A percentile compares a stretch with the other conserved stretches of the same genome.
These are phyloP conservation scores for Tetrapisispora phaffii DNA, from an alignment of 805 yeast species.

Conservation along the genomic window DNA sequence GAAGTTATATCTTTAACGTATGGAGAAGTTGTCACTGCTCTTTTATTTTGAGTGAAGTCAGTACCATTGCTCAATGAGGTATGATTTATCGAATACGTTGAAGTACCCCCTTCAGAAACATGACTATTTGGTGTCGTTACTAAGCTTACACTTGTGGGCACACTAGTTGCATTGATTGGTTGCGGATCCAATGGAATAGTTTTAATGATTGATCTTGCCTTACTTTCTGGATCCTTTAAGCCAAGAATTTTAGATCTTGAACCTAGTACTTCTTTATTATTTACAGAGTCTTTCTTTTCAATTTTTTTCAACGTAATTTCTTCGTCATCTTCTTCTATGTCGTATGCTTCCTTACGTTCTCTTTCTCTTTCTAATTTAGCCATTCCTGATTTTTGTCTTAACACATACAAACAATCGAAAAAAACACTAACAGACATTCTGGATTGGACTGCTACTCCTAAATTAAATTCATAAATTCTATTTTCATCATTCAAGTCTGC, in stretches of 20 bases:
- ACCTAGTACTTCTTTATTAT: slow-evolving; percentile 1
- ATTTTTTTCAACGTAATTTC: slow-evolving; percentile 13
- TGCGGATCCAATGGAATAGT: slow-evolving; percentile 79
- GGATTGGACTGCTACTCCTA: slow-evolving; percentile 53
- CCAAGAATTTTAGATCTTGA: slow-evolving; percentile 27
- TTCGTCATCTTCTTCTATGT: slow-evolving; percentile 29
- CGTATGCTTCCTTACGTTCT: slow-evolving; percentile 6
- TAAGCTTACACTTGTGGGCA: neutral
- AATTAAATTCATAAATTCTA: slow-evolving; percentile 23
- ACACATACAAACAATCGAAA: slow-evolving; percentile 78
- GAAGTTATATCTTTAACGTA: neutral
- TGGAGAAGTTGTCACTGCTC: neutral
- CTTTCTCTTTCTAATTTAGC: slow-evolving; percentile 43
- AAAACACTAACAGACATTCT: slow-evolving; percentile 90
- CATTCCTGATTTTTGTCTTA: slow-evolving; percentile 85
- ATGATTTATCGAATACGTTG: slow-evolving; percentile 1
- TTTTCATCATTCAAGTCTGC: slow-evolving; percentile 10
- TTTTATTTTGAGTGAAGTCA: neutral
- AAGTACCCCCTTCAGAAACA: neutral
- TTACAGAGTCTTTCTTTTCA: neutral
- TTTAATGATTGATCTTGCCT: slow-evolving; percentile 63
- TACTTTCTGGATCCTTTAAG: slow-evolving; percentile 53
- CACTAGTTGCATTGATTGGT: slow-evolving; percentile 41
- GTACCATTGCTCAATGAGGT: neutral
- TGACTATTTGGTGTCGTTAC: slow-evolving; percentile 1